phyloP scores from a whole-genome alignment of 305 asterid genomes.

The Caryopteris hybrid region DNA sequence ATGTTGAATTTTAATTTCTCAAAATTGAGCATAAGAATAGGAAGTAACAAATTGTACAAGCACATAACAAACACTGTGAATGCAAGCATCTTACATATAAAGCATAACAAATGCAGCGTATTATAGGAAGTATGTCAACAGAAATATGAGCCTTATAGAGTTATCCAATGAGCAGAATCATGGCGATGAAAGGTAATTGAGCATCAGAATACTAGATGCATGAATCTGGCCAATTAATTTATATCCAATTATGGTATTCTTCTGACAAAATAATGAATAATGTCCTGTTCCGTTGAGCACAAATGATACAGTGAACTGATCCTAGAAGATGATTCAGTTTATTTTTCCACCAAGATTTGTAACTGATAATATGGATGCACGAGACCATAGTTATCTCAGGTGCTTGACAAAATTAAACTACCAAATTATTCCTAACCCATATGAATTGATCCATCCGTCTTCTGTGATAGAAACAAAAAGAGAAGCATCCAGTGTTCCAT shows the following conservation, averaged over 20 bases:
- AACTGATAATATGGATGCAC: slow-evolving; percentile 1
- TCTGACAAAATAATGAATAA: background rate
- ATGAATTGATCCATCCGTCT: background rate
- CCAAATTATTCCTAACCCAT: background rate
- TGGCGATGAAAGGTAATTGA: background rate
- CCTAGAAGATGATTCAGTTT: background rate
- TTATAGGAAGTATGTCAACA: background rate
- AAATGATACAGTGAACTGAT: background rate
- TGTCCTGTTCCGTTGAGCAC: background rate
- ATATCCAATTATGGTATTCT: slow-evolving; percentile 1
- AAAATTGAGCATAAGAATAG: background rate
- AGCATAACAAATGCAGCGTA: background rate
- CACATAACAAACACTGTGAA: background rate
- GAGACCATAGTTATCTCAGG: background rate
- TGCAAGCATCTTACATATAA: background rate
- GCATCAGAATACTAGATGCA: background rate
- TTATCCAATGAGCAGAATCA: slow-evolving; percentile 2
- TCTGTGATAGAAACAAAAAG: background rate
- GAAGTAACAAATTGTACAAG: background rate
- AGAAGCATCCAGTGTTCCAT: slow-evolving; percentile 66
- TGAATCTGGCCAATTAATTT: background rate
- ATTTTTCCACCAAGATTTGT: background rate
- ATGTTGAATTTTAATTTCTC: too few relatives aligned
- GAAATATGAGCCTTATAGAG: background rate
- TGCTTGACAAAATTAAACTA: background rate